These are phyloP conservation scores for Cairneyella variabilis DNA, from an alignment of 495 filamentous ascomycete genomes.

Conservation along the genomic window DNA sequence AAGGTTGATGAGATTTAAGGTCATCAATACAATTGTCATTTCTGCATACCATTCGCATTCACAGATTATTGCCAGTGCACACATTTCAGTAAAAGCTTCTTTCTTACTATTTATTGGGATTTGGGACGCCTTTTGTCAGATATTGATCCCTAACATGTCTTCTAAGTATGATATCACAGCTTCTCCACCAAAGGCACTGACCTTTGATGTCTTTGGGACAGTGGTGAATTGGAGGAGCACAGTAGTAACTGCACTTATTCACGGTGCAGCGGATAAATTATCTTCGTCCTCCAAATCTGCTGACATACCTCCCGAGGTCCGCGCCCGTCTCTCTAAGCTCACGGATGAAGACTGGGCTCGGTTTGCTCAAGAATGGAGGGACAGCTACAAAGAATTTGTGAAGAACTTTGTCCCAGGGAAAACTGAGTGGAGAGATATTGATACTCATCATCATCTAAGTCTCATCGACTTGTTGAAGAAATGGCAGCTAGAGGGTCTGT, in stretches of 20 bases:
- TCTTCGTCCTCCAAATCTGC: constrained; percentile 26
- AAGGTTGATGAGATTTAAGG: too few species aligned
- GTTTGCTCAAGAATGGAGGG: constrained; percentile 66
- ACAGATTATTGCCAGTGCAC: too few species aligned
- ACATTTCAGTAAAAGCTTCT: too few species aligned
- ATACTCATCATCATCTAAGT: constrained; percentile 64
- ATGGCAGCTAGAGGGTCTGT: constrained; percentile 53
- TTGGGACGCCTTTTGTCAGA: too few species aligned
- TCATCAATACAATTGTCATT: too few species aligned
- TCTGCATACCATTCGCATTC: too few species aligned
- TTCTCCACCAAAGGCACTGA: constrained; percentile 38
- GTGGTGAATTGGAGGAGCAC: constrained; percentile 68
- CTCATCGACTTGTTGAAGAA: constrained; percentile 52
- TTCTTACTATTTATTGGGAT: too few species aligned
- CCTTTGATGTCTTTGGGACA: constrained; percentile 70
- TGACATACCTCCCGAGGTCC: constrained; percentile 42
- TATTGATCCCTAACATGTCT: constrained; percentile 1
- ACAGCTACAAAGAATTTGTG: constrained; percentile 59
- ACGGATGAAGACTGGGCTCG: constrained; percentile 52
- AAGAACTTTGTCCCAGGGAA: constrained; percentile 44
- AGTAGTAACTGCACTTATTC: constrained; percentile 52
- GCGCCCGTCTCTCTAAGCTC: constrained; percentile 45
- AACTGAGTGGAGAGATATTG: constrained; percentile 49
- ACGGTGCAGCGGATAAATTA: constrained; percentile 38
- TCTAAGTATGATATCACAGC: constrained; percentile 12